Evolutionary conservation across 805 yeast species (phyloP).

Genomic region (Lipomyces starkeyi): DNA sequence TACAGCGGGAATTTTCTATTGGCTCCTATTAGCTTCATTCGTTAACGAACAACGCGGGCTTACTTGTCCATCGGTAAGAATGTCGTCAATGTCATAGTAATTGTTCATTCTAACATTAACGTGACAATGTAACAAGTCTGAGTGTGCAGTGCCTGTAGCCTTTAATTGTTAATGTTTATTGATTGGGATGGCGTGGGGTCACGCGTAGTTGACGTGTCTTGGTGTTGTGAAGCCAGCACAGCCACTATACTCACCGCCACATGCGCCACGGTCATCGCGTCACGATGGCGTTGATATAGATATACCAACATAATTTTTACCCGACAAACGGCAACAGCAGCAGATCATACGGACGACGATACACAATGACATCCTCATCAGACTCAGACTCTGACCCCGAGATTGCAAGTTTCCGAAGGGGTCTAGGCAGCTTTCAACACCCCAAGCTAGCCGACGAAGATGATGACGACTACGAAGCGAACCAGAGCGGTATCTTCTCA

Average conservation of each 20-base stretch:
- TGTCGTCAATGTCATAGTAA: conserved; percentile 38
- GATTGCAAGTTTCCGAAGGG: conserved; percentile 6
- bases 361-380: conserved; percentile 25
- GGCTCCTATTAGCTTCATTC: conserved; percentile 59
- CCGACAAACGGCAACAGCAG: not conserved
- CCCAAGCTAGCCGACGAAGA: conserved; percentile 9
- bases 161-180: not conserved
- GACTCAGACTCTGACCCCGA: conserved; percentile 29
- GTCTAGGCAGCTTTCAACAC: conserved; percentile 19
- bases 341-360: not conserved
- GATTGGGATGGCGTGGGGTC: conserved; percentile 12
- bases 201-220: conserved; percentile 12
- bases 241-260: conserved; percentile 4
- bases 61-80: conserved; percentile 48
- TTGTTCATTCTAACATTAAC: conserved; percentile 17
- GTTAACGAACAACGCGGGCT: conserved; percentile 1
- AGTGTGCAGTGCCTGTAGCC: not conserved
- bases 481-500: not conserved
- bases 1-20: conserved; percentile 70
- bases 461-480: conserved; percentile 10
- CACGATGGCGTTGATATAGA: not conserved
- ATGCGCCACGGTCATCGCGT: conserved; percentile 4
- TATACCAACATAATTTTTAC: too few species aligned
- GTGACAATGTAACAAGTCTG: not conserved
- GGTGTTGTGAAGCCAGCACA: too few species aligned